A percentile compares a stretch with the other conserved stretches of the same genome.
Conservation (phyloP, 352 stramenopile genomes). For the Pythium monospermum region DNA sequence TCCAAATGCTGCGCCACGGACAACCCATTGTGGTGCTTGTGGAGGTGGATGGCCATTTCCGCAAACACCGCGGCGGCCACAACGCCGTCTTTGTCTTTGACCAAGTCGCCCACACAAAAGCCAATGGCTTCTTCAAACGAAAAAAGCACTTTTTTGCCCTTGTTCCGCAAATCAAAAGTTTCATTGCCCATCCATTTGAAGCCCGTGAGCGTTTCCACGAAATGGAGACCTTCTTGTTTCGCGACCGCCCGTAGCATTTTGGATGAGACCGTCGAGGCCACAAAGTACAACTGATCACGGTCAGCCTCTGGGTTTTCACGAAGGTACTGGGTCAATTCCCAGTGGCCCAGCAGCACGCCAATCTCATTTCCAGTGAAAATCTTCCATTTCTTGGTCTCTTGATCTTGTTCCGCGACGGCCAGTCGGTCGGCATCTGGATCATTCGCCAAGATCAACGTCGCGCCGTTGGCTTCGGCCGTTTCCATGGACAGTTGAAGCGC, state of each 20-base stretch:
- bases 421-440: constrained; percentile 98
- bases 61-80: constrained; percentile 87
- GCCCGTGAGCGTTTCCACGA: constrained; percentile 97
- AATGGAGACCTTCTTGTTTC: constrained; percentile 89
- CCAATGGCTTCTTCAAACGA: constrained; percentile 99
- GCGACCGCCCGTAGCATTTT: constrained; percentile 95
- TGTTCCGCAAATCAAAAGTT: constrained; percentile 61
- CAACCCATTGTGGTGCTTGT: constrained; percentile 38
- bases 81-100: constrained; percentile 99
- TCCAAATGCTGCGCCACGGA: constrained; percentile 78
- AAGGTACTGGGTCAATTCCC: constrained; percentile 79
- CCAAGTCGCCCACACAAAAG: constrained; percentile 95
- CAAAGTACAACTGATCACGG: constrained; percentile 79
- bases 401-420: constrained; percentile 90
- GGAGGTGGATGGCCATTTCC: constrained; percentile 84
- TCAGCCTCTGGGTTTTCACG: constrained; percentile 47
- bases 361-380: constrained; percentile 99
- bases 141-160: constrained; percentile 93
- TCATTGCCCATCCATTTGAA: constrained; percentile 99
- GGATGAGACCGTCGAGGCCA: constrained; percentile 95
- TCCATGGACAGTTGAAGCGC: constrained; percentile 92
- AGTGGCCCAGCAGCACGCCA: constrained; percentile 92
- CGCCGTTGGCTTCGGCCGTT: constrained; percentile 67
- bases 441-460: constrained; percentile 94
- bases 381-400: constrained; percentile 83